Evolutionary conservation across 2,329 filamentous ascomycete species (phyloP), one percentile per base, ranked within the genome.

Genomic region (Verticillium albo-atrum): DNA sequence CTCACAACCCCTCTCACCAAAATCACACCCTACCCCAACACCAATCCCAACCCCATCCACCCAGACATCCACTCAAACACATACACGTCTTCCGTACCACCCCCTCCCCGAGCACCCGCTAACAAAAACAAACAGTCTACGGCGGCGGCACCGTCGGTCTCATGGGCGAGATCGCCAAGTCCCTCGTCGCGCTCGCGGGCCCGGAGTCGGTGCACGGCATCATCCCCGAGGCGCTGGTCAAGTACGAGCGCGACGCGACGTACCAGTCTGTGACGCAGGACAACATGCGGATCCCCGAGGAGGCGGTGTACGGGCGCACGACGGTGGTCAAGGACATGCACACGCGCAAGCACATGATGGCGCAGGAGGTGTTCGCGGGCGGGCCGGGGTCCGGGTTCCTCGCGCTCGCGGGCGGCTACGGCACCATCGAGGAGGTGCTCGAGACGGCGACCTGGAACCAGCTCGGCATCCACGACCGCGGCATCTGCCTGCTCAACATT

Each of bases 321-420:
- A 97, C 92, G 0, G 86, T 97, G 9, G 95, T 98, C 28, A 83
- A 87, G 66, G 92, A 97, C 72, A 99, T 99, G 95, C 95, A 99
- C 77, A 93, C 91, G 50, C 87, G 95, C 64, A 99, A 99, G 80
- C 86, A 90, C 66, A 82, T 95, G 78, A 98, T 99, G 95, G 94
- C 93, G 6, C 81, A 87, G 67, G 90, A 94, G 73, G 92, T 98
- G 17, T 83, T 96, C 26, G 83, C 85, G 23, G 92, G 92, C 27
- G 93, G 90, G 0, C 86, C 88, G 0, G 94, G 94, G 1, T 89
- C 87, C 60, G 94, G 94, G 14, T 99, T 99, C 76, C 86, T 99
- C 47, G 92, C 92, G 28, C 78, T 99, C 61, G 86, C 85, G 58
- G 94, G 94, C 51, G 95, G 95, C 1, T 99, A 94, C 74, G 95